Conservation (phyloP, 2,329 filamentous ascomycete genomes). For the Fusarium sp. region DNA sequence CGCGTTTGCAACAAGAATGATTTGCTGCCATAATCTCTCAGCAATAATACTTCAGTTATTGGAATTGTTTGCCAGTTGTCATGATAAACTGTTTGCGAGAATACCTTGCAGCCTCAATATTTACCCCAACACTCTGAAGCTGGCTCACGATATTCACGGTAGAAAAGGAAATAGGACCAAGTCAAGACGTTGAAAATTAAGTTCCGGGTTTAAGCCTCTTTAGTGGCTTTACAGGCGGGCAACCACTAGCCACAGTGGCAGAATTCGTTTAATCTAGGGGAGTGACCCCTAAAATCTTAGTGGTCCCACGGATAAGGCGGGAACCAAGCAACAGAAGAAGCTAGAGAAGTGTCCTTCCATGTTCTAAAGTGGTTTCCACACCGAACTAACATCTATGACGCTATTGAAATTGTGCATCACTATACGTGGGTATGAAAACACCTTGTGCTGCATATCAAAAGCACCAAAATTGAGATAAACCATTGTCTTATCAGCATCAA, state of each 20-base stretch:
- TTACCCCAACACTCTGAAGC: not conserved
- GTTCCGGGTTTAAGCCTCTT: constrained; percentile 7
- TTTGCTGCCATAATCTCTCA: constrained; percentile 26
- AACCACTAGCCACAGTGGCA: constrained; percentile 45
- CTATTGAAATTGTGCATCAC: constrained; percentile 6
- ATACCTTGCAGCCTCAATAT: not conserved
- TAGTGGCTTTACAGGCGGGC: constrained; percentile 35
- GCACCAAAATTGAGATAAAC: not conserved
- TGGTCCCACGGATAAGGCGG: constrained; percentile 9
- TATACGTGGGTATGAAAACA: constrained; percentile 20
- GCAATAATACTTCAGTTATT: not conserved
- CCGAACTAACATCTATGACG: constrained; percentile 38
- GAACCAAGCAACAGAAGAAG: constrained; percentile 1
- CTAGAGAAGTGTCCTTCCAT: constrained; percentile 17
- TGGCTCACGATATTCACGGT: constrained; percentile 25
- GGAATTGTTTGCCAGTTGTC: not conserved
- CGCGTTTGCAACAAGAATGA: constrained; percentile 16
- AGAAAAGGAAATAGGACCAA: constrained; percentile 2
- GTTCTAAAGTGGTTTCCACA: not conserved
- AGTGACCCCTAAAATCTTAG: constrained; percentile 12
- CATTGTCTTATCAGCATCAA: constrained; percentile 34
- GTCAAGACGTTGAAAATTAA: constrained; percentile 30
- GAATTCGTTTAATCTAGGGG: constrained; percentile 26
- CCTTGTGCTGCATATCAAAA: not conserved
- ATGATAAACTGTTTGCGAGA: not conserved